These are phyloP conservation scores for Xerocomus amazonicus DNA, from an alignment of 1,284 basidiomycete species.

Conservation along the genomic window DNA sequence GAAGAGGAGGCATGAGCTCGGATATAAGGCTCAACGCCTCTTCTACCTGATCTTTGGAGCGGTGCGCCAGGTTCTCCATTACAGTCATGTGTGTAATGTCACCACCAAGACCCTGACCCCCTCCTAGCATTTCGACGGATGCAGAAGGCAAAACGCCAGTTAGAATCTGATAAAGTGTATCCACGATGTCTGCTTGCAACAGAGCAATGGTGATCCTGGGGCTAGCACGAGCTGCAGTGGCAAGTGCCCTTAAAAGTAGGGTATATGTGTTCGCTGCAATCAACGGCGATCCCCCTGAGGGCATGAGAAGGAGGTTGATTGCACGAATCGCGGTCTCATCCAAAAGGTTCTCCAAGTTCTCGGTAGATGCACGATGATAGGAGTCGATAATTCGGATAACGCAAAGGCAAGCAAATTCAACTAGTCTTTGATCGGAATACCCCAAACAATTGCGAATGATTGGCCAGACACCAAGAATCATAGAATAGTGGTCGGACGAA, in stretches of 20 bases:
- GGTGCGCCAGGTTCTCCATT: conserved; percentile 94
- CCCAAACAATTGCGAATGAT: conserved; percentile 87
- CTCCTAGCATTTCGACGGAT: conserved; percentile 56
- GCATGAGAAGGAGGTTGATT: conserved; percentile 80
- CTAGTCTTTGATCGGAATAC: conserved; percentile 89
- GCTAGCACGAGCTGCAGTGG: conserved; percentile 81
- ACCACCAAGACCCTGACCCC: conserved; percentile 72
- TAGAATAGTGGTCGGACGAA: conserved; percentile 79
- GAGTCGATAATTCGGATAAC: conserved; percentile 91
- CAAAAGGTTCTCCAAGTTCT: conserved; percentile 83
- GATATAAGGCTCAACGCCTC: conserved; percentile 85
- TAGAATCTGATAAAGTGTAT: conserved; percentile 88
- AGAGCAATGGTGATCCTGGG: conserved; percentile 82
- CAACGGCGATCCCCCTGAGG: conserved; percentile 81
- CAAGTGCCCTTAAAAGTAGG: conserved; percentile 80
- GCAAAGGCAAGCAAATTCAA: conserved; percentile 90
- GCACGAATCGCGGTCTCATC: conserved; percentile 81
- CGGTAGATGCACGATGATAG: conserved; percentile 78
- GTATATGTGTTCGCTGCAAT: conserved; percentile 87
- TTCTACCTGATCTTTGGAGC: conserved; percentile 95
- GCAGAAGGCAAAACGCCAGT: conserved; percentile 84
- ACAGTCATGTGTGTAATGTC: conserved; percentile 94
- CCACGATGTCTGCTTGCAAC: conserved; percentile 86
- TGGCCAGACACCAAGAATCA: conserved; percentile 87
- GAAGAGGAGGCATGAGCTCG: conserved; percentile 87